Evolutionary conservation across 805 yeast species (phyloP), one percentile per base, ranked within the genome.

Genomic region (Wickerhamomyces bovis): DNA sequence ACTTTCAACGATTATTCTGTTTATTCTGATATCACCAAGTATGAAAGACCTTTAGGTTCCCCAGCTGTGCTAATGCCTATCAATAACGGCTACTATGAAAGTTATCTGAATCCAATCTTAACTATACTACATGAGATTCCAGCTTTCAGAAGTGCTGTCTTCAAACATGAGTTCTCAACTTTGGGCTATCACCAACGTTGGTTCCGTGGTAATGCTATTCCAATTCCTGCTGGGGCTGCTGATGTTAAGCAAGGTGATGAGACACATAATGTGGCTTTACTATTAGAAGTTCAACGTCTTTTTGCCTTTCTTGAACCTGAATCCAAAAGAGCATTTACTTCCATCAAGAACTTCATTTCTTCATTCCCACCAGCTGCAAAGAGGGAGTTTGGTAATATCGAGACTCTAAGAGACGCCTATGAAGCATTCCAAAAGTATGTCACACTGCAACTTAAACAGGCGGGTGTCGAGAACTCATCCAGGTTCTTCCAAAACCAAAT

Each of bases 101-200:
- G 69, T 19, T 68, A 69, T 49, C 57, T 73, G 53, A 71, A 72
- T 4, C 71, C 78, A 1, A 38, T 75, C 16, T 48, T 75, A 25
- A 64, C 64, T 56, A 62, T 71, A 6, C 51, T 75, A 7, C 64
- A 68, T n/a, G 64, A 67, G 41, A 57, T 71, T 9, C 64, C 71
- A 1, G 46, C 46, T 6, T 64, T 75, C 30, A 61, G 66, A 15
- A 61, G 61, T 36, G 45, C 56, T 0, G 49, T 73, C 2, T 55
- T 67, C 43, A 50, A 54, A 2, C 66, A 62, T 33, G 55, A 60
- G n/a, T 68, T 63, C 47, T 50, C 54, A 3, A 59, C 62, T 4
- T 62, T 71, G 44, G 71, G 72, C 0, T 71, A 55, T 47, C 54
- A 65, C 15, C 63, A 67, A 5, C 55, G 58, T 40, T 72, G 77